Evolutionary conservation across 345 rosid genomes (phyloP), one percentile per base, ranked within the genome.

Genomic region (Pelargonium nanum): DNA sequence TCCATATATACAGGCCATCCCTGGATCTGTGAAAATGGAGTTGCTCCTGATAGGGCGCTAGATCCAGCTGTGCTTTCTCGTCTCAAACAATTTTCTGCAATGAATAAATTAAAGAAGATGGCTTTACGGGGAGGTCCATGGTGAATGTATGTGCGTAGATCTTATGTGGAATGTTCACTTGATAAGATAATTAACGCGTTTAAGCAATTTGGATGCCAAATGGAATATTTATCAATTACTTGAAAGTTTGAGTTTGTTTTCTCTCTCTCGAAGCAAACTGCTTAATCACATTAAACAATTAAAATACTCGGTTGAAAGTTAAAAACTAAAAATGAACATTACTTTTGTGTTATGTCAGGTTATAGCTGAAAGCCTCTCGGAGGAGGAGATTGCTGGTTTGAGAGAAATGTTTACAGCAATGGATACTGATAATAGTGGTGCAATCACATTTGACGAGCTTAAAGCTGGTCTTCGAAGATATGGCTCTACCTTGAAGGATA

Each of bases 31-130:
- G 86, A 92, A 76, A 89, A 87, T 76, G 99, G 99, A 74, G 97
- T 92, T 75, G 99, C 99, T 60, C 99, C 99, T 26, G 99, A 92
- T 74, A 85, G 81, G 71, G 76, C 95, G 17, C 75, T 92, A 24
- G 96, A 92, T 77, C 81, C 98, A 13, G 98, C 98, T 57, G 95
- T 92, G 58, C 96, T 92, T 70, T 89, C 98, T 65, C 95, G 98
- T 61, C 89, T 92, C 67, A 92, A 89, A 72, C 89, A 84, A 72
- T 92, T 92, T 82, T 92, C 98, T 57, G 97, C 97, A 22, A 92
- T 92, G 98, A 92, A 92, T 75, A 92, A 89, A 79, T 74, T 92
- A 64, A 92, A 92, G 83, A 91, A 92, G 80, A 92, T 92, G 98
- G 98, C 98, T 77, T 73, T 92, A 72, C 71, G 95, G 77, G 98